Conservation (phyloP, 202 grass and related monocot genomes). For the Zoysia matrella region DNA sequence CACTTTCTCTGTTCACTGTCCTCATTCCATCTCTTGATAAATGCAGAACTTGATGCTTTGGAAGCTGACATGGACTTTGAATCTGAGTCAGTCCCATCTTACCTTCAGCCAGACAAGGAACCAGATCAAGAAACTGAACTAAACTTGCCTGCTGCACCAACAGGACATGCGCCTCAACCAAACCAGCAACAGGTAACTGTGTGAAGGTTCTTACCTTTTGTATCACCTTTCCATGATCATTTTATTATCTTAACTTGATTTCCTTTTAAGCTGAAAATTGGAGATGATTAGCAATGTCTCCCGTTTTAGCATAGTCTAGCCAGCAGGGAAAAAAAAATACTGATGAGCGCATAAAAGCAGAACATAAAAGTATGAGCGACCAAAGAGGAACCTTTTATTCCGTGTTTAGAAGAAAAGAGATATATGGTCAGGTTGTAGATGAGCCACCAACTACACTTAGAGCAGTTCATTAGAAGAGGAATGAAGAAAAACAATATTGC, state of each 20-base stretch:
- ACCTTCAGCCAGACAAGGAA: conserved; percentile 84
- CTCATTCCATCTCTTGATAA: conserved; percentile 45
- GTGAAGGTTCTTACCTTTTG: too few relatives aligned
- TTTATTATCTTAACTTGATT: too few relatives aligned
- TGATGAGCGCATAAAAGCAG: not conserved
- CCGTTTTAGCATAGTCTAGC: not conserved
- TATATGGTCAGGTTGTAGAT: not conserved
- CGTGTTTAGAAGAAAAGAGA: not conserved
- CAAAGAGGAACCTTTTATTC: not conserved
- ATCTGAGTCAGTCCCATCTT: conserved; percentile 78
- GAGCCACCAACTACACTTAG: not conserved
- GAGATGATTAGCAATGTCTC: not conserved
- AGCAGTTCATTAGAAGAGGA: not conserved
- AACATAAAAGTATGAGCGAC: not conserved
- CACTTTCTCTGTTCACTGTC: not conserved
- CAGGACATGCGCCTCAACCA: not conserved
- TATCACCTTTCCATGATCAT: too few relatives aligned
- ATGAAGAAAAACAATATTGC: not conserved
- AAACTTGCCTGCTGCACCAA: conserved; percentile 75
- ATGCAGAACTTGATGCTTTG: conserved; percentile 86
- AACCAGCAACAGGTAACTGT: too few relatives aligned
- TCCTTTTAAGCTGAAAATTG: too few relatives aligned
- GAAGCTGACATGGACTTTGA: conserved; percentile 86
- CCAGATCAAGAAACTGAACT: conserved; percentile 70
- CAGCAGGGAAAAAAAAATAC: conserved; percentile 6